Percentiles rank a stretch among this genome's conserved stretches.
Conservation (phyloP, 345 rosid genomes). For the Salix dunnii region DNA sequence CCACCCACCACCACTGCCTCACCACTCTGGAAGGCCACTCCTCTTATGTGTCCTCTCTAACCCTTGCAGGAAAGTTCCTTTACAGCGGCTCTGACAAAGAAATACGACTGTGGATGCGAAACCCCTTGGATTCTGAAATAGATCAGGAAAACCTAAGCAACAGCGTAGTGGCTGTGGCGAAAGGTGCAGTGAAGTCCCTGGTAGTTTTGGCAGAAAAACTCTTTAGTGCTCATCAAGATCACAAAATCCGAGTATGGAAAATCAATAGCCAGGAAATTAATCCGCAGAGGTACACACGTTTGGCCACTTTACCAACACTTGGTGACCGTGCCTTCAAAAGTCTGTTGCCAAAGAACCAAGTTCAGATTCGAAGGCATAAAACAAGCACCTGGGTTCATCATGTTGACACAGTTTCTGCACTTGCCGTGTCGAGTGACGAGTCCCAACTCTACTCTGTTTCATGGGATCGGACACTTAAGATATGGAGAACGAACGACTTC, state of each 20-base stretch:
- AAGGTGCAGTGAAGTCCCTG: conserved; percentile 78
- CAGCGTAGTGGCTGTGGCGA: conserved; percentile 40
- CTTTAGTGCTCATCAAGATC: conserved; percentile 91
- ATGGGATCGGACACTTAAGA: conserved; percentile 87
- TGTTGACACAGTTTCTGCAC: conserved; percentile 75
- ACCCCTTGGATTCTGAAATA: conserved; percentile 31
- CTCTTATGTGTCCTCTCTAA: conserved; percentile 62
- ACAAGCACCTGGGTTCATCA: conserved; percentile 83
- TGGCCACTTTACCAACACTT: conserved; percentile 84
- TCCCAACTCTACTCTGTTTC: conserved; percentile 80
- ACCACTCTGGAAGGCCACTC: conserved; percentile 59
- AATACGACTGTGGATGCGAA: conserved; percentile 59
- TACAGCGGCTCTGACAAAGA: conserved; percentile 66
- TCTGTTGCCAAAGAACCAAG: conserved; percentile 60
- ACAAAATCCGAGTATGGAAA: conserved; percentile 92
- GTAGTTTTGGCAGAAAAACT: conserved; percentile 62
- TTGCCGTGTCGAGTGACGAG: conserved; percentile 65
- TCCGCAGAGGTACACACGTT: conserved; percentile 46
- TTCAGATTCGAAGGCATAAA: conserved; percentile 70
- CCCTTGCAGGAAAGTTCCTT: conserved; percentile 58
- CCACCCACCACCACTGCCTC: conserved; percentile 44
- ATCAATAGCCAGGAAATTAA: conserved; percentile 38
- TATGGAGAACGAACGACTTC: conserved; percentile 81
- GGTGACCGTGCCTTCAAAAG: conserved; percentile 62
- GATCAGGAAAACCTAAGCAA: conserved; percentile 17